Base-by-base conservation (phyloP, 768 basidiomycete genomes). In the Imleria badia region DNA sequence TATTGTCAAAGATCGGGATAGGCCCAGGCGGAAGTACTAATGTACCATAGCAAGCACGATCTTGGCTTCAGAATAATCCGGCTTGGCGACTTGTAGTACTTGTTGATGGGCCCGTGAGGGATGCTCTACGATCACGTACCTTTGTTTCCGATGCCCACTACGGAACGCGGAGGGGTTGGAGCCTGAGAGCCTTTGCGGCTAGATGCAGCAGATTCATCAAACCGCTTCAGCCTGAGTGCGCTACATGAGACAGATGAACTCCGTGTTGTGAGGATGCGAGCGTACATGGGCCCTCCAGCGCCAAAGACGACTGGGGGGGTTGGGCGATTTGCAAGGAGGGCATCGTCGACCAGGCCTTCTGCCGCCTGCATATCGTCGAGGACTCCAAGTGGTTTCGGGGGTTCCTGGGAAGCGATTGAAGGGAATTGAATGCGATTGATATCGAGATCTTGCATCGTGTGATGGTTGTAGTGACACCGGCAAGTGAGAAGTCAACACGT, bases 21-120 rank as follows among this genome's bases (percentile, higher is more conserved):
- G 46, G 20, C 30, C 40, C 23, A 39, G 15, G 34, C 5, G 35
- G 26, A 26, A 6, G 52, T 30, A 17, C 51, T 22, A 14, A 54
- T 73, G 45, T 48, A 94, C 96, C 92, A 98, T 98, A 3, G 96
- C 96, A 12, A 98, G 82, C 8, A 99, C 94, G 60, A 99, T 97
- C 81, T 98, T 99, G 35, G 93, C 92, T 67, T 98, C 95, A 4
- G 94, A 97, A 64, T 98, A 98, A 66, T 99, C 97, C 6, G 97
- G 97, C 71, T 96, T 98, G 50, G 91, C 89, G 44, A 96, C 92
- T 94, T 42, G 44, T 19, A 43, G 36, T 44, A 13, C 14, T 39
- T 31, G 47, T 50, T 39, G 48, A 52, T 35, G 22, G 33, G 38
- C 10, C 23, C 1, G n/a, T 51, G 36, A 56, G 39, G 45, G 54